Evolutionary conservation across 2,329 filamentous ascomycete genomes (phyloP), one percentile per base, ranked within the genome.

Genomic region (Sclerotinia nivalis): DNA sequence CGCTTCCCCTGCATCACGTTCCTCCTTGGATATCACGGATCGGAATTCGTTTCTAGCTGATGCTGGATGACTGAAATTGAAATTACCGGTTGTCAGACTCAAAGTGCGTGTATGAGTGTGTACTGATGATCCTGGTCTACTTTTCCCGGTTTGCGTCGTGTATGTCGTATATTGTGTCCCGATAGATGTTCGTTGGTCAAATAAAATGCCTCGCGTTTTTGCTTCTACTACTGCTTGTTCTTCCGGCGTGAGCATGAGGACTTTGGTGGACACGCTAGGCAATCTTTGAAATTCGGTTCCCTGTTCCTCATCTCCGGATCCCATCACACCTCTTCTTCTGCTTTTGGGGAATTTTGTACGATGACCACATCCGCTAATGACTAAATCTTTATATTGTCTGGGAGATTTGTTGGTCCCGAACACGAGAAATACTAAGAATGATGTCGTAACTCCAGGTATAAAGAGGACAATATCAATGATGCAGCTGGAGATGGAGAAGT

Each of bases 331-430:
- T 45, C 66, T 68, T 43, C 45, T 68, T 52, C 54, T 68, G 37
- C 66, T 68, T 37, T 62, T 62, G 1, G 66, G 55, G 12, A 68
- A 62, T 12, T 31, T 62, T 5, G 15, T 37, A 31, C 66, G 55
- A 5, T 13, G 56, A 2, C 74, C 74, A 61, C 74, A 75, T 3
- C 70, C 69, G 28, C 74, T 72, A 31, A 70, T 5, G 18, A 78
- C 61, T 20, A 78, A 28, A 56, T 76, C 71, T 37, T 73, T 69
- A 58, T 78, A 78, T 66, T 77, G 74, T 40, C 72, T 68, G 73
- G 73, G 81, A 7, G 76, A 78, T 69, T 79, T 79, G 1, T 80
- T 81, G 1, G 81, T 83, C 12, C 81, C 81, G 69, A 83, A 83
- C 4, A 83, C 79, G 55, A 81, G 68, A 52, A 82, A 83, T 4